Evolutionary conservation across 129 eudicot genomes (phyloP), one percentile per base, ranked within the genome.

Genomic region (Sambucus nigra): DNA sequence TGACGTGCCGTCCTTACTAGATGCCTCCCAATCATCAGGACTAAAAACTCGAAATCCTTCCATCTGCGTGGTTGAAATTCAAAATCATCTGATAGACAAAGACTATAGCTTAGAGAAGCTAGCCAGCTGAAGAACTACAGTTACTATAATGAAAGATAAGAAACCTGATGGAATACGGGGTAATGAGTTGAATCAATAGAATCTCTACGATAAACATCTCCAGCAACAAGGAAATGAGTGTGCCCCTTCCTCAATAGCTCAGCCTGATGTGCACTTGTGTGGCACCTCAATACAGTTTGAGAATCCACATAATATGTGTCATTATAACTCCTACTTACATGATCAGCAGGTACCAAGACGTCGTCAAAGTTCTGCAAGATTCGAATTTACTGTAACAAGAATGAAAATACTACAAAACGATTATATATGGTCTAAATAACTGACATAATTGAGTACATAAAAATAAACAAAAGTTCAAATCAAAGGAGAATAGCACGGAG

Each of bases 201-300:
- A 76, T 92, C 99, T 69, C 99, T 86, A 41, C 96, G 94, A 54
- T 86, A 92, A 51, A 92, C 99, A 65, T 92, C 99, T 63, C 99
- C 99, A 16, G 89, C 80, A 29, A 86, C 95, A 68, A 92, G 94
- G 53, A 92, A 92, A 79, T 80, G 81, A 57, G 89, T 73, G 55
- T 86, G 76, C 22, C 99, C 99, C 20, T 61, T 66, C 54, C 94
- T 73, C 47, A 92, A 51, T 56, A 92, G 68, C 64, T 86, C 84
- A 67, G 99, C 99, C 76, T 92, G 99, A 74, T 92, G 99, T 32
- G 99, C 95, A 77, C 99, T 92, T 5, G 99, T 92, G 75, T 92
- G 99, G 68, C 99, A 92, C 74, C 99, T 86, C 69, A 92, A 53
- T 40, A 91, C 99, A 2, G 94, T 91, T 74, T 80, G 84, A 44